Conservation (phyloP, 1,284 basidiomycete genomes). For the Fomitopsis pinicola region DNA sequence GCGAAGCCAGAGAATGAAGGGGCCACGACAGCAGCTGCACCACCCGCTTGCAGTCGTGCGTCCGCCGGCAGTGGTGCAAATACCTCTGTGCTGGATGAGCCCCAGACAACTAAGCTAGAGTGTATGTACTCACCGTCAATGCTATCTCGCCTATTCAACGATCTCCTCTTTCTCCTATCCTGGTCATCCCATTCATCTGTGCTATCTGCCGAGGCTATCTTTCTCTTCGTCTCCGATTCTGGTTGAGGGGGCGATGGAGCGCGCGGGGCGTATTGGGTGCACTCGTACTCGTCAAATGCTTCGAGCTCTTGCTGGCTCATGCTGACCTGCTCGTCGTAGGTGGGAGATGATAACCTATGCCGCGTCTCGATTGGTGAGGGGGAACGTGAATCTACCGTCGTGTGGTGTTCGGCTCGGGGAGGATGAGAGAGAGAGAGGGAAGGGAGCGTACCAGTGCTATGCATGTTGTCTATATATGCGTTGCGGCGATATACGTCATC, state of each 20-base stretch:
- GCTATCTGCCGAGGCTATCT: background rate
- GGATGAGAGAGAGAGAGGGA: no score
- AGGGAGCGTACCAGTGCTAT: no score
- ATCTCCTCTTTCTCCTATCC: background rate
- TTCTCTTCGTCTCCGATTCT: background rate
- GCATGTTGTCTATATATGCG: no score
- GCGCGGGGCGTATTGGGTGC: slow-evolving; percentile 38
- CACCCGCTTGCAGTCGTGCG: background rate
- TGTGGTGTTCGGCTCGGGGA: no score
- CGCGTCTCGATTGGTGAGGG: slow-evolving; percentile 33
- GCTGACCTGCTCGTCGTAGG: slow-evolving; percentile 55
- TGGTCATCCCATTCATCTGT: background rate
- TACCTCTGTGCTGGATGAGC: background rate
- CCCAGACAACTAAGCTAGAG: no score
- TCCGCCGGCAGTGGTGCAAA: background rate
- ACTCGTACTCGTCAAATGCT: slow-evolving; percentile 53
- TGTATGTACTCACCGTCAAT: background rate
- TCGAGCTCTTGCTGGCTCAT: slow-evolving; percentile 54
- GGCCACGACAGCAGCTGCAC: background rate
- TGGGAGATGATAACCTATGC: slow-evolving; percentile 62
- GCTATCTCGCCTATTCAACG: background rate
- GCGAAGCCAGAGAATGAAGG: background rate
- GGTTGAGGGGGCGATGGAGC: background rate
- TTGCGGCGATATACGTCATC: no score
- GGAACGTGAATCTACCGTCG: slow-evolving; percentile 3